Base-by-base conservation (phyloP, 495 filamentous ascomycete species). In the Neurospora terricola region DNA sequence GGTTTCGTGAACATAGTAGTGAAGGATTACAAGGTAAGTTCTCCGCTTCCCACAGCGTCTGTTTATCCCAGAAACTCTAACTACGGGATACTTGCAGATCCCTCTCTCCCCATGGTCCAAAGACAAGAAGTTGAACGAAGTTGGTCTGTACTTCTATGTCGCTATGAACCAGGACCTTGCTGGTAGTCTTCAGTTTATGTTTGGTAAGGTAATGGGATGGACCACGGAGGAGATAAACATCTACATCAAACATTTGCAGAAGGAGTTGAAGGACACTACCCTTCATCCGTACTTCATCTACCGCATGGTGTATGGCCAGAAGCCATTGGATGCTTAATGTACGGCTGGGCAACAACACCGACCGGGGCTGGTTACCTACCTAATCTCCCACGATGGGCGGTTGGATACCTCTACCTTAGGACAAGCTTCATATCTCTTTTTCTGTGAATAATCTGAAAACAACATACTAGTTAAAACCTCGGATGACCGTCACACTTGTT, bases 1-100 rank as follows among this genome's bases (percentile, higher is more conserved):
- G 84, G 92, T 70, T 86, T 85, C 69, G 83, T 84, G 1, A 89
- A 92, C 79, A 89, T 80, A 4, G 72, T 74, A 2, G 71, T 72
- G 14, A 76, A 69, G 36, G 74, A 75, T 66, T 69, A 79, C 21
- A 70, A 70, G 69, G 69, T 42, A 40, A 36, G 12, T 21, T 0
- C n/a, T 5, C 2, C 2, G 14, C n/a, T 23, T 23, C 43, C 38
- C 1, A 43, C 18, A 54, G 9, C 21, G 21, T 54, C 42, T 54
- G 9, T 54, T 12, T 5, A 12, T 23, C 45, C 45, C 3, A 54
- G 7, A 54, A n/a, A 54, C 4, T 23, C 45, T 54, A 23, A 54
- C 45, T 14, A 27, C 21, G 45, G n/a, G 2, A 54, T 27, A 45
- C 18, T n/a, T 45, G 0, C 10, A 48, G 69, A 27, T 73, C 43